These are phyloP conservation scores for Ceratobasidium sp. DNA, from an alignment of 1,284 basidiomycete species.

Conservation along the genomic window DNA sequence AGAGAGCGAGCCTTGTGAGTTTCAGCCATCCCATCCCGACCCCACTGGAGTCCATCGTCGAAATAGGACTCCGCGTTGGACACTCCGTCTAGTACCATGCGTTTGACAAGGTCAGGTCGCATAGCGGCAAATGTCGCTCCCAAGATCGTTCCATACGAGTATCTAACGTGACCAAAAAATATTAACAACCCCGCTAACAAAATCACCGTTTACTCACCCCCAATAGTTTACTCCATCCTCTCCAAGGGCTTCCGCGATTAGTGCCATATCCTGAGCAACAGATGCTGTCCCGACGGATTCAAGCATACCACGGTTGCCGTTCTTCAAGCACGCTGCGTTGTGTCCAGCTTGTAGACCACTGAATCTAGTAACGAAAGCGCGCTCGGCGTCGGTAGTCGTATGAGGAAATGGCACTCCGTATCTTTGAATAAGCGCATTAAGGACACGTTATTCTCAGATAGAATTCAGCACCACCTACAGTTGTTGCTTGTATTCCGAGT, in stretches of 20 bases:
- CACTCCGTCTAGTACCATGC: constrained; percentile 50
- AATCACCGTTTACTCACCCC: constrained; percentile 1
- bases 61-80: constrained; percentile 44
- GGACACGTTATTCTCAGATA: background rate
- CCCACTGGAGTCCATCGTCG: constrained; percentile 46
- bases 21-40: constrained; percentile 44
- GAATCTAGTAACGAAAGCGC: background rate
- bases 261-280: constrained; percentile 48
- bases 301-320: constrained; percentile 45
- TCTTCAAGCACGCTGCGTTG: constrained; percentile 41
- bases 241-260: constrained; percentile 47
- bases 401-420: constrained; percentile 30
- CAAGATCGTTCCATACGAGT: constrained; percentile 49
- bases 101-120: constrained; percentile 50
- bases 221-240: constrained; percentile 42
- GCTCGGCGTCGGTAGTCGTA: background rate
- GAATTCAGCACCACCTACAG: background rate
- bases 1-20: constrained; percentile 43
- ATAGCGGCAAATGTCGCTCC: constrained; percentile 51
- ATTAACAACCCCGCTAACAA: background rate
- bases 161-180: background rate
- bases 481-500: background rate
- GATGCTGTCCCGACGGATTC: constrained; percentile 46
- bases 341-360: constrained; percentile 19
- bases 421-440: background rate